A percentile compares a stretch with the other conserved stretches of the same genome.
Conservation (phyloP, 441 rosid genomes). For the Geranium incanum region DNA sequence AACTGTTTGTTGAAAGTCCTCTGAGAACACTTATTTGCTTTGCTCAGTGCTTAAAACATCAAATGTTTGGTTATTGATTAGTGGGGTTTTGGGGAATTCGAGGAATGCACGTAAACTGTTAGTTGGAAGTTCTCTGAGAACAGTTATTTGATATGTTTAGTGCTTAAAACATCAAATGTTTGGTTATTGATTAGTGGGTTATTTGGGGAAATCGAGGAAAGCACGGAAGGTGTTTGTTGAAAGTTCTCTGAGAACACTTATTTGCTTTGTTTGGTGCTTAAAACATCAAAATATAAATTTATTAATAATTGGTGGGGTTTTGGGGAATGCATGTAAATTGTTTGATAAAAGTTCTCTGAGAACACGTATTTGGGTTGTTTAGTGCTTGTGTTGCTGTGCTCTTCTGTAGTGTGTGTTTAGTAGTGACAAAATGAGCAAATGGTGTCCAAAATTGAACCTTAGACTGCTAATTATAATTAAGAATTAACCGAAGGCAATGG, state of each 20-base stretch:
- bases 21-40: not conserved
- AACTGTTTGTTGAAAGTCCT: not conserved
- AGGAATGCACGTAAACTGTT: too few relatives aligned
- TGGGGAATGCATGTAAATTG: not conserved
- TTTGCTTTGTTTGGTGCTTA: too few relatives aligned
- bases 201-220: too few relatives aligned
- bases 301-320: not conserved
- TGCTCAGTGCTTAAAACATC: too few relatives aligned
- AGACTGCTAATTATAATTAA: too few relatives aligned
- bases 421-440: not conserved
- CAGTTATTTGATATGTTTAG: too few relatives aligned
- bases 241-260: not conserved
- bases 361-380: not conserved
- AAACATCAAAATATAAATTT: too few relatives aligned
- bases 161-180: too few relatives aligned
- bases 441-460: not conserved
- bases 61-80: too few relatives aligned
- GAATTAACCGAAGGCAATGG: not conserved
- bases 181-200: too few relatives aligned
- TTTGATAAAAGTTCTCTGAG: constrained; percentile 3
- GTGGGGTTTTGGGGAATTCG: too few relatives aligned
- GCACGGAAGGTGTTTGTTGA: not conserved
- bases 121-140: too few relatives aligned
- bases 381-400: not conserved
- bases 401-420: not conserved